Base-by-base conservation (phyloP, 1,284 basidiomycete genomes). In the Moniliella sp. region DNA sequence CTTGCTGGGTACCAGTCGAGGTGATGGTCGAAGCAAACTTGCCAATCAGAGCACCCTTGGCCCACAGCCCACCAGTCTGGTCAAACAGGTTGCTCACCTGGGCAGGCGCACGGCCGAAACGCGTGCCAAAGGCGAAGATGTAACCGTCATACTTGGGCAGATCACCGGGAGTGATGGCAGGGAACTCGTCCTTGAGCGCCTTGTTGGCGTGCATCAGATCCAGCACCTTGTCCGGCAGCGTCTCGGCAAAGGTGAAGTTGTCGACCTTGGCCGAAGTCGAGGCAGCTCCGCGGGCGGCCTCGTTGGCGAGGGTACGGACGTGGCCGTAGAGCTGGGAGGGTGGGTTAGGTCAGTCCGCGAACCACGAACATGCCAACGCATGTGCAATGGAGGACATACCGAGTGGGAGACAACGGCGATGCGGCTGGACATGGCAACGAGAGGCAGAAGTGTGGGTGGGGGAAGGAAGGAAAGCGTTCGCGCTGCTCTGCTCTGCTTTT, bases 181-280 rank as follows among this genome's bases (percentile, higher is more conserved):
- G 78, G 66, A 78, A 78, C 42, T 68, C 64, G 39, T 72, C 57
- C 37, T 61, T 59, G 37, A 63, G 58, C 5, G 55, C 62, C 28
- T 53, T 53, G 37, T 62, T 61, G 34, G 78, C 82, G 64, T 76
- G 63, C 71, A 91, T 73, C 64, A 74, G 72, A 39, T 59, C 60
- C 36, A 88, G 67, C 38, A 91, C 65, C 15, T 81, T 76, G n/a
- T 72, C 62, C 2, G 75, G 58, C 35, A 88, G 74, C 5, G 81
- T 91, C 67, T 93, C 84, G 34, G 74, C 64, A 48, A 86, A 73
- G 61, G 74, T 76, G 26, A 46, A 79, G 46, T 80, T 75, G 31
- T 69, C 72, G 17, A 68, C 74, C 7, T 61, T 62, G 23, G 78
- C 83, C 27, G 81, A 83, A 16, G 75, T 69, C 5, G 62, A 54